These are phyloP conservation scores for Mediolabrus comicus DNA, from an alignment of 108 stramenopile species.

Conservation along the genomic window DNA sequence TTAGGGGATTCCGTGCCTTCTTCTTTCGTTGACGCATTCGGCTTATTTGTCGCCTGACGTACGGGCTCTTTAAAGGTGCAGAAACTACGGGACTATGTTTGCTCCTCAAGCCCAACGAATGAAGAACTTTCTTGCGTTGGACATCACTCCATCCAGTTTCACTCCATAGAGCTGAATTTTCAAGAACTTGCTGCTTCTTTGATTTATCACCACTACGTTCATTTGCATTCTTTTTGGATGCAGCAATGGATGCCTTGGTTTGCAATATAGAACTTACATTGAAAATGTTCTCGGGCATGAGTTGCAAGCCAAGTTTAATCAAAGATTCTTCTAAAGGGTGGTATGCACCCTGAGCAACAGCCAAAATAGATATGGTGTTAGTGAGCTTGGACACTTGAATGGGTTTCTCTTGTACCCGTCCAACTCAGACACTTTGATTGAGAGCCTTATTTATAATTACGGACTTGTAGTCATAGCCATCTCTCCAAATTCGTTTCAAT, in stretches of 20 bases:
- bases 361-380: constrained; percentile 9
- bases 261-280: constrained; percentile 12
- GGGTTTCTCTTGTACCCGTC: too few species aligned
- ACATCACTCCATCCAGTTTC: constrained; percentile 22
- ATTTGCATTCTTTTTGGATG: neutral
- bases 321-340: constrained; percentile 9
- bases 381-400: too few species aligned
- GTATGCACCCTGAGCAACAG: constrained; percentile 10
- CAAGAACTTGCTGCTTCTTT: neutral
- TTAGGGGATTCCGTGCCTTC: constrained; percentile 11
- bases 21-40: constrained; percentile 21
- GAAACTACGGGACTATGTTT: constrained; percentile 27
- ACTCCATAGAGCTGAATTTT: constrained; percentile 27
- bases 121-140: constrained; percentile 25
- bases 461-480: too few species aligned
- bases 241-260: constrained; percentile 13
- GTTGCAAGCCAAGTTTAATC: neutral
- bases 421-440: neutral
- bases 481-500: too few species aligned
- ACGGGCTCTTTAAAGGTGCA: constrained; percentile 42
- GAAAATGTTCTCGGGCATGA: constrained; percentile 20
- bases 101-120: constrained; percentile 22
- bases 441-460: neutral
- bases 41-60: constrained; percentile 25
- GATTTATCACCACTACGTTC: neutral